phyloP scores from a whole-genome alignment of 768 basidiomycete species.

The Boletus rubroflammeus region DNA sequence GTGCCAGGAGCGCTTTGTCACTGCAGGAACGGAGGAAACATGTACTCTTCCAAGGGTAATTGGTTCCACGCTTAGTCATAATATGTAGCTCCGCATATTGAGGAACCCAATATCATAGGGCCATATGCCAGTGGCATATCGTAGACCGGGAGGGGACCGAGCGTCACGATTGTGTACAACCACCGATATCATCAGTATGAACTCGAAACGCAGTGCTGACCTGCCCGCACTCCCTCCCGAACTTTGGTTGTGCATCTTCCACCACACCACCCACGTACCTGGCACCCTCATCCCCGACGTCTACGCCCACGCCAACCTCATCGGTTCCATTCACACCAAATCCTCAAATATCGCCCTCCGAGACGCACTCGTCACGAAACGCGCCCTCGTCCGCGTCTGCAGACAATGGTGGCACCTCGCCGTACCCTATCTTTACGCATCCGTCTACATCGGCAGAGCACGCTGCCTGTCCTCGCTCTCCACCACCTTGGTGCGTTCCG shows the following conservation, averaged over 20 bases:
- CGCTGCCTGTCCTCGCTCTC: constrained; percentile 20
- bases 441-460: constrained; percentile 20
- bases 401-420: constrained; percentile 29
- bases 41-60: too few relatives aligned
- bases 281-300: constrained; percentile 22
- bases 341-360: constrained; percentile 6
- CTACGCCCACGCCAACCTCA: constrained; percentile 12
- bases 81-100: too few relatives aligned
- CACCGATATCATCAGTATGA: background rate
- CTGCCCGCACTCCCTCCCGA: constrained; percentile 17
- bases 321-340: constrained; percentile 8
- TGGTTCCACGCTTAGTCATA: too few relatives aligned
- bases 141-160: too few relatives aligned
- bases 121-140: too few relatives aligned
- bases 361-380: constrained; percentile 24
- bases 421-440: constrained; percentile 20
- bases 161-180: background rate
- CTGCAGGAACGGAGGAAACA: background rate
- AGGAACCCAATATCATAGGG: too few relatives aligned
- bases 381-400: constrained; percentile 28
- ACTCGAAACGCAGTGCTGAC: background rate
- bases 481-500: constrained; percentile 9
- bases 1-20: background rate
- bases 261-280: constrained; percentile 18
- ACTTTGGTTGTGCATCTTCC: constrained; percentile 25